Evolutionary conservation across 106 monocot genomes (phyloP).

Genomic region (Acorus gramineus): DNA sequence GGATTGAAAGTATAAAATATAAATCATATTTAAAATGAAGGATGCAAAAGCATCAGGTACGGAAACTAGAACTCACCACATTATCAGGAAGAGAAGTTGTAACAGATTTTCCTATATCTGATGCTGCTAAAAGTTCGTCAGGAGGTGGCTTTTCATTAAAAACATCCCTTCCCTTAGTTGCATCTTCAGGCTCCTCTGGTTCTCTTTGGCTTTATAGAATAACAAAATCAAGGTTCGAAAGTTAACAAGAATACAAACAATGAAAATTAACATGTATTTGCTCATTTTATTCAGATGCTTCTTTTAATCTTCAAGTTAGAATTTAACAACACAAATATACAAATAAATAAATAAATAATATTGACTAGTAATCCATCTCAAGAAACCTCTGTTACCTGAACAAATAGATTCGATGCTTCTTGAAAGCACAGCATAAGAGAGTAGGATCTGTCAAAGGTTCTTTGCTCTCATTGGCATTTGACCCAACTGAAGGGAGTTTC

Average conservation of each 20-base stretch:
- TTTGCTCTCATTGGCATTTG: slow-evolving; percentile 85
- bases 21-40: background rate
- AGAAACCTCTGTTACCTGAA: slow-evolving; percentile 59
- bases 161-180: slow-evolving; percentile 91
- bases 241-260: background rate
- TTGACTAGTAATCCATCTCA: background rate
- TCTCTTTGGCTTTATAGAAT: slow-evolving; percentile 52
- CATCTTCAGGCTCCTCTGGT: slow-evolving; percentile 97
- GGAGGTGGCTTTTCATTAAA: slow-evolving; percentile 98
- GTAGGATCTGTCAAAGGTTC: slow-evolving; percentile 92
- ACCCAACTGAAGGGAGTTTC: slow-evolving; percentile 57
- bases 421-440: slow-evolving; percentile 93
- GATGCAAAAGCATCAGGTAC: background rate
- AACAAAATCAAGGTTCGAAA: background rate
- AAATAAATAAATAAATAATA: background rate
- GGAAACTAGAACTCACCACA: slow-evolving; percentile 37
- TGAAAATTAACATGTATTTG: too few relatives aligned
- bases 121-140: slow-evolving; percentile 90
- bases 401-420: slow-evolving; percentile 88
- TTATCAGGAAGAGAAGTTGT: slow-evolving; percentile 86
- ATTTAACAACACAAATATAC: background rate
- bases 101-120: slow-evolving; percentile 78
- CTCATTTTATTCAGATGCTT: too few relatives aligned
- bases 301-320: too few relatives aligned
- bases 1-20: too few relatives aligned